phyloP scores from a whole-genome alignment of 495 filamentous ascomycete species.

The Aspergillus kassunensis region DNA sequence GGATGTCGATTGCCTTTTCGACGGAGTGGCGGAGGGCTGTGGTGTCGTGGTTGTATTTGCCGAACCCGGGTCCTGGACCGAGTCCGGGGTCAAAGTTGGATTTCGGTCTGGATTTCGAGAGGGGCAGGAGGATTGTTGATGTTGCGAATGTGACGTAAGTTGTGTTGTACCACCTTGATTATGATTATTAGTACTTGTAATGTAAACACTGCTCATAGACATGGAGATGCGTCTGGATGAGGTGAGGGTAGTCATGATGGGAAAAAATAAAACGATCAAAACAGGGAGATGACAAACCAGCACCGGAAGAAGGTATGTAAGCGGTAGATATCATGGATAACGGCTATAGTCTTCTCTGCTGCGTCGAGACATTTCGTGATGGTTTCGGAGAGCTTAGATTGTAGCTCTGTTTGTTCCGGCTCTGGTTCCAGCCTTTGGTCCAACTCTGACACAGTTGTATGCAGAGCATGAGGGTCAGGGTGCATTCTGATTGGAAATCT shows the following conservation, averaged over 20 bases:
- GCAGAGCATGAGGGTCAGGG: too few species aligned
- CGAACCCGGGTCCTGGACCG: background rate
- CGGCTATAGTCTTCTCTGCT: slow-evolving; percentile 37
- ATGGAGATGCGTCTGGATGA: background rate
- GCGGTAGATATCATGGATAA: slow-evolving; percentile 41
- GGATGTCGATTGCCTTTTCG: slow-evolving; percentile 39
- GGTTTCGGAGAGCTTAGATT: slow-evolving; percentile 12
- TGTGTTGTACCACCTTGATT: slow-evolving; percentile 46
- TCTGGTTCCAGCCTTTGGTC: background rate
- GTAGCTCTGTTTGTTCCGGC: background rate
- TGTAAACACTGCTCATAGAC: too few species aligned
- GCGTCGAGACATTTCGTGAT: slow-evolving; percentile 37
- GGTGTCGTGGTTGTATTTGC: background rate
- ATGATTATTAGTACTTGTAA: too few species aligned
- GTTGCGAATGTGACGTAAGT: slow-evolving; percentile 44
- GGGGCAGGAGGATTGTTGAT: slow-evolving; percentile 37
- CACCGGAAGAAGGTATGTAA: slow-evolving; percentile 41
- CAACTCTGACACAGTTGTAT: too few species aligned
- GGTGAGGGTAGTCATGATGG: background rate
- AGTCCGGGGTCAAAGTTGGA: slow-evolving; percentile 30
- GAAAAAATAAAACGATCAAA: background rate
- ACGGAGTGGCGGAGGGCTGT: slow-evolving; percentile 27
- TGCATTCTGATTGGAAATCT: background rate
- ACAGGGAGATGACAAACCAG: slow-evolving; percentile 24
- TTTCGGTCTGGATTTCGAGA: slow-evolving; percentile 25